Conservation (phyloP, 2,329 filamentous ascomycete genomes). For the Beauveria australis region DNA sequence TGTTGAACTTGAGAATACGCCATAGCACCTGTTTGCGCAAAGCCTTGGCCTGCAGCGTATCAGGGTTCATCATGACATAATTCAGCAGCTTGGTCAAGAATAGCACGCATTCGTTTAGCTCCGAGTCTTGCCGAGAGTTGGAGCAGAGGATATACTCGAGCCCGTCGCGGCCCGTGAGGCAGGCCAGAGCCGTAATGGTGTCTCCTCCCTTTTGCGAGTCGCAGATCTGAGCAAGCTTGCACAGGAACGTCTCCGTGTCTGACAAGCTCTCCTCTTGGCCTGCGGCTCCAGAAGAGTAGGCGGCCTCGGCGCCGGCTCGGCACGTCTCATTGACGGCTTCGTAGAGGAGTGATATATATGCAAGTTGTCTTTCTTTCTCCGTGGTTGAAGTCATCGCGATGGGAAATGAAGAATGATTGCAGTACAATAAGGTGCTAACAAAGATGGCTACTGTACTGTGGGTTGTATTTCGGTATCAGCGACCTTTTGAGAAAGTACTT, state of each 20-base stretch:
- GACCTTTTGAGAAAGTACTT: too few species aligned
- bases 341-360: not conserved
- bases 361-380: not conserved
- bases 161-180: not conserved
- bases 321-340: not conserved
- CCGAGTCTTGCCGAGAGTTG: constrained; percentile 5
- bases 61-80: constrained; percentile 4
- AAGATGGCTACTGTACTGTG: not conserved
- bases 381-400: not conserved
- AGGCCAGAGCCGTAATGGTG: constrained; percentile 10
- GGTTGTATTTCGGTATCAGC: too few species aligned
- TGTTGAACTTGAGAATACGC: not conserved
- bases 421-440: too few species aligned
- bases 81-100: not conserved
- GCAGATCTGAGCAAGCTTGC: constrained; percentile 14
- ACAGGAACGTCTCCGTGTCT: constrained; percentile 6
- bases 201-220: constrained; percentile 10
- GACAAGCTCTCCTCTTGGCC: not conserved
- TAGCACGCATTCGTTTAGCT: constrained; percentile 8
- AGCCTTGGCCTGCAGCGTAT: not conserved
- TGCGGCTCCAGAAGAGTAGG: not conserved
- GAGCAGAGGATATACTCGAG: constrained; percentile 12
- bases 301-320: not conserved
- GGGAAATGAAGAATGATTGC: too few species aligned
- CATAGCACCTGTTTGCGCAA: constrained; percentile 10